A percentile compares a stretch with the other conserved stretches of the same genome.
Evolutionary conservation across 2,329 filamentous ascomycete genomes (phyloP).

Genomic region (Paecilomyces niveus): DNA sequence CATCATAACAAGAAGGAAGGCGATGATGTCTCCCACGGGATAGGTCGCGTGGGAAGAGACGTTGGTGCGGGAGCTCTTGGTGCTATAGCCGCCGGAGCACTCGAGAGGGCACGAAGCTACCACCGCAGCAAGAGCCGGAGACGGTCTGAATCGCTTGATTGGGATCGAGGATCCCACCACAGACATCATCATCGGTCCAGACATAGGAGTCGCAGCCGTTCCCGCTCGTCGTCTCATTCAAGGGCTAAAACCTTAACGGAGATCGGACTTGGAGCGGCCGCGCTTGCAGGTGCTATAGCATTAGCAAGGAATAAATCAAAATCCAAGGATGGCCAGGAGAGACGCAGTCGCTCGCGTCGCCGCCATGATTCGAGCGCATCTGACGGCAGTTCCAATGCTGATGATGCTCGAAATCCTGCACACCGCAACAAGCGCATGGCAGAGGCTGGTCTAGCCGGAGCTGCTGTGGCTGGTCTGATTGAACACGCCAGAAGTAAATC

Average conservation of each 20-base stretch:
- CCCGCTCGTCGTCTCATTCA: constrained; percentile 42
- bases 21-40: constrained; percentile 44
- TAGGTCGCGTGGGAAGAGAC: constrained; percentile 43
- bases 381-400: constrained; percentile 21
- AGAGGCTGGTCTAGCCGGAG: constrained; percentile 55
- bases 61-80: constrained; percentile 56
- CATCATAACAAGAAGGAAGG: constrained; percentile 53
- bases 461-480: constrained; percentile 55
- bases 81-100: constrained; percentile 53
- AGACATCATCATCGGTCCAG: constrained; percentile 23
- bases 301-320: constrained; percentile 48
- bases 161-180: constrained; percentile 29
- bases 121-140: constrained; percentile 41
- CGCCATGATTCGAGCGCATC: constrained; percentile 28
- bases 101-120: constrained; percentile 44
- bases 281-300: constrained; percentile 54
- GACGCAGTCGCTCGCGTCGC: constrained; percentile 41
- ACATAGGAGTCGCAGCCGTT: constrained; percentile 29
- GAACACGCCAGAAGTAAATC: constrained; percentile 53
- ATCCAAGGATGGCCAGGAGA: constrained; percentile 40
- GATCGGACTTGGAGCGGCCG: constrained; percentile 48
- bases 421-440: constrained; percentile 54
- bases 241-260: constrained; percentile 48
- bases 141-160: constrained; percentile 35
- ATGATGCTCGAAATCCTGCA: constrained; percentile 30